Percentiles rank a stretch among this genome's conserved stretches.
These are phyloP conservation scores for Letharia lupina DNA, from an alignment of 495 filamentous ascomycete genomes.

Conservation along the genomic window DNA sequence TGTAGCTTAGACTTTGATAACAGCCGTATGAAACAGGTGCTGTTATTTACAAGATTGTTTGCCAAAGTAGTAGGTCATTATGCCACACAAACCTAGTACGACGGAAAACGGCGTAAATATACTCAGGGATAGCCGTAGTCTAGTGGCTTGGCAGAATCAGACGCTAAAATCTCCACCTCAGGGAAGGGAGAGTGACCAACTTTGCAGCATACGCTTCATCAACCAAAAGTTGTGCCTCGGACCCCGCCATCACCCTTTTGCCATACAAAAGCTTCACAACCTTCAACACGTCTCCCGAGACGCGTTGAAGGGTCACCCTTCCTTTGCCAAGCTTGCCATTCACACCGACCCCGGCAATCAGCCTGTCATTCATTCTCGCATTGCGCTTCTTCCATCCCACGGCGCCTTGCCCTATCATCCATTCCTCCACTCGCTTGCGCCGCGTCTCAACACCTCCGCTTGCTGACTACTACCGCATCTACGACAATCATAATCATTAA, in stretches of 20 bases:
- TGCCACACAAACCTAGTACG: background rate
- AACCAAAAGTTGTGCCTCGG: constrained; percentile 6
- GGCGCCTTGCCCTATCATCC: constrained; percentile 17
- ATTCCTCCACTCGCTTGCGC: constrained; percentile 21
- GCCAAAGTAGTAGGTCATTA: background rate
- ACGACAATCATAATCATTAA: constrained; percentile 6
- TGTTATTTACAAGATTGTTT: background rate
- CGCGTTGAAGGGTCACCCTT: constrained; percentile 21
- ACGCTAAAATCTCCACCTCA: constrained; percentile 4
- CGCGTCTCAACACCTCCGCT: constrained; percentile 14
- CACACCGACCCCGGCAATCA: background rate
- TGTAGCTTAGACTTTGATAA: background rate
- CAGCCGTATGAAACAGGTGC: background rate
- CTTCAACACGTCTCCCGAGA: constrained; percentile 25
- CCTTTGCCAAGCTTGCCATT: background rate
- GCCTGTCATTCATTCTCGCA: constrained; percentile 9
- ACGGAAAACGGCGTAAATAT: background rate
- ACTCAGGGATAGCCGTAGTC: background rate
- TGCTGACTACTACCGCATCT: constrained; percentile 14
- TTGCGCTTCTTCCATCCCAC: constrained; percentile 5
- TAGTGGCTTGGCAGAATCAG: background rate
- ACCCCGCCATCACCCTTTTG: constrained; percentile 22
- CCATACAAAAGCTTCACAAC: constrained; percentile 16
- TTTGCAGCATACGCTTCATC: constrained; percentile 17
- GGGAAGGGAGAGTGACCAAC: constrained; percentile 1